Conservation (phyloP, 1,139 yeast genomes). For the Nakaseomyces glabratus region DNA sequence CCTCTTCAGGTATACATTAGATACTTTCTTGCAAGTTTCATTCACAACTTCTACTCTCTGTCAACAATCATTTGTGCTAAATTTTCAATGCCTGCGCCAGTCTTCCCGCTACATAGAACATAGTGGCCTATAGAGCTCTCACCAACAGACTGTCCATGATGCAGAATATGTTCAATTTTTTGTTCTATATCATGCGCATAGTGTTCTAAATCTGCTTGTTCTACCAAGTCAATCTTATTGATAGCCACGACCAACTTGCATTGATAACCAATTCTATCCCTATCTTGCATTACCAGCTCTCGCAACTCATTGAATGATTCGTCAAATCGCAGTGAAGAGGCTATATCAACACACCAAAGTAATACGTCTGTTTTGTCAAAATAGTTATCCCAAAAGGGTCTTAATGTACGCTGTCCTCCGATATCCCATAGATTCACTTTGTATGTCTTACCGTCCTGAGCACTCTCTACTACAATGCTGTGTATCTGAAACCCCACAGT, state of each 20-base stretch:
- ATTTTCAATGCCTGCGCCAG: slow-evolving; percentile 13
- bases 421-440: slow-evolving; percentile 62
- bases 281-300: slow-evolving; percentile 50
- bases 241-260: slow-evolving; percentile 47
- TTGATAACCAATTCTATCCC: slow-evolving; percentile 48
- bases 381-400: slow-evolving; percentile 87
- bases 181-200: not conserved
- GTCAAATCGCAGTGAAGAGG: slow-evolving; percentile 48
- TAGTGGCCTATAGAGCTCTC: slow-evolving; percentile 6
- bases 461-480: slow-evolving; percentile 35
- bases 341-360: slow-evolving; percentile 87
- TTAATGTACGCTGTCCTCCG: slow-evolving; percentile 73
- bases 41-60: no score
- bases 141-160: not conserved
- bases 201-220: slow-evolving; percentile 2
- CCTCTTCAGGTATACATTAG: no score
- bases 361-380: slow-evolving; percentile 77
- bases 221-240: slow-evolving; percentile 49
- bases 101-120: slow-evolving; percentile 14
- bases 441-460: slow-evolving; percentile 19
- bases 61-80: slow-evolving; percentile 5
- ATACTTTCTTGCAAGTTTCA: no score
- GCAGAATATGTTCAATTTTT: slow-evolving; percentile 1
- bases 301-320: slow-evolving; percentile 61
- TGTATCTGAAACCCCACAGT: slow-evolving; percentile 58